Evolutionary conservation across 495 filamentous ascomycete genomes (phyloP), one percentile per base, ranked within the genome.

Genomic region (Paragyromitra xinjiangensis): DNA sequence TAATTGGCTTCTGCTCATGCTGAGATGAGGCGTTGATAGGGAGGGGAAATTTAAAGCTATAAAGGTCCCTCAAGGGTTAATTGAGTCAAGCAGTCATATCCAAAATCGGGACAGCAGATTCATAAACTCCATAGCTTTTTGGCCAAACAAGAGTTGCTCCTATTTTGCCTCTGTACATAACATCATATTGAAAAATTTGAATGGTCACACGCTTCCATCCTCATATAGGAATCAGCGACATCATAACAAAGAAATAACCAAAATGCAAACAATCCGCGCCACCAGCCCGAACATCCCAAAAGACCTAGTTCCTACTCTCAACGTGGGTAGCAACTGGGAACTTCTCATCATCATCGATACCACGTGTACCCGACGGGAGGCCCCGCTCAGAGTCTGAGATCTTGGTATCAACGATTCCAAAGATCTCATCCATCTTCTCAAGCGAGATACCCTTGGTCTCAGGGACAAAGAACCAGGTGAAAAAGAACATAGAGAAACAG

Each of bases 391-490:
- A 29, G 58, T 78, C 75, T 26, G 64, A 37, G 24, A 80, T 64
- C 40, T 78, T 81, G 0, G 80, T 78, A n/a, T 81, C 66, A 11
- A 81, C 72, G 3, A 86, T 81, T 6, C 86, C 86, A 69, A 86
- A 86, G 62, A 86, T 81, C 62, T 86, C 83, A 59, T 87, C 85
- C 85, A 86, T 87, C 77, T 84, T 85, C 85, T 77, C 86, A 77
- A 78, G 83, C 85, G 75, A 84, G 62, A 84, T 37, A 58, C 90
- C 91, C 85, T 92, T 93, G 0, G 91, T 93, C 83, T 93, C 91
- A 1, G 90, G 91, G 50, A 92, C 87, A 67, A 91, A 90, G 85
- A 93, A 91, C 86, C 87, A 91, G 11, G 91, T 90, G 71, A 91
- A 92, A 73, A 89, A 79, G 68, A 87, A 86, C 89, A 92, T 92